A percentile compares a stretch with the other conserved stretches of the same genome.
Conservation (phyloP, 2,329 filamentous ascomycete genomes). For the Clonostachys solani region DNA sequence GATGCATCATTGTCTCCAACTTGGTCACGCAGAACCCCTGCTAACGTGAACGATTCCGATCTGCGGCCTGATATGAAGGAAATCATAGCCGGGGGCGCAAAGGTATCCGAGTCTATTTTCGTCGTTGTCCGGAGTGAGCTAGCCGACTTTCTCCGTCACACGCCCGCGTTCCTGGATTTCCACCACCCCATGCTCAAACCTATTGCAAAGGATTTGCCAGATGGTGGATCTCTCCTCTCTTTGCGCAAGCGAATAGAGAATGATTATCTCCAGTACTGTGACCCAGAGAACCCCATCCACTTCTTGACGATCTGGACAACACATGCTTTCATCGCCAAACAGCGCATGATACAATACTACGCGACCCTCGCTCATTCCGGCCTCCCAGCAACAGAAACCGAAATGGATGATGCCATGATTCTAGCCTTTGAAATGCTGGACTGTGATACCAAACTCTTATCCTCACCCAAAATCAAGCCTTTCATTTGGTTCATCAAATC, state of each 20-base stretch:
- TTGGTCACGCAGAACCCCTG: constrained; percentile 53
- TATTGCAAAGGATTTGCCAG: too few species aligned
- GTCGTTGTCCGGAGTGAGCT: too few species aligned
- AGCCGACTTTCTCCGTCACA: too few species aligned
- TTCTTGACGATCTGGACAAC: constrained; percentile 31
- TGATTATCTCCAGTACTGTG: constrained; percentile 35
- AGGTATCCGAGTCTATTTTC: constrained; percentile 14
- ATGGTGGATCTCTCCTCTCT: too few species aligned
- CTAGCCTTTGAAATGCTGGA: constrained; percentile 27
- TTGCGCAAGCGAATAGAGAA: constrained; percentile 27
- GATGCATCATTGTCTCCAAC: constrained; percentile 50
- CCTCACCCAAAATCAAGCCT: constrained; percentile 18
- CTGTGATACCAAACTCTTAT: constrained; percentile 25
- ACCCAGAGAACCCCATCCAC: constrained; percentile 31
- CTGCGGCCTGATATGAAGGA: constrained; percentile 48
- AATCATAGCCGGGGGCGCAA: constrained; percentile 32
- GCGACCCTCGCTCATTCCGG: background rate
- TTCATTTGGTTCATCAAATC: constrained; percentile 29
- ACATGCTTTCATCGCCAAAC: constrained; percentile 32
- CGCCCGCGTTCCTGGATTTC: too few species aligned
- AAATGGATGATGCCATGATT: constrained; percentile 18
- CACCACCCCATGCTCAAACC: too few species aligned
- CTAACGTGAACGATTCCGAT: constrained; percentile 56
- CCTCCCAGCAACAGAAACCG: constrained; percentile 11
- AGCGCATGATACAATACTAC: constrained; percentile 44